Evolutionary conservation across 202 grass and related monocot genomes (phyloP).

Genomic region (Miscanthus sacchariflorus): DNA sequence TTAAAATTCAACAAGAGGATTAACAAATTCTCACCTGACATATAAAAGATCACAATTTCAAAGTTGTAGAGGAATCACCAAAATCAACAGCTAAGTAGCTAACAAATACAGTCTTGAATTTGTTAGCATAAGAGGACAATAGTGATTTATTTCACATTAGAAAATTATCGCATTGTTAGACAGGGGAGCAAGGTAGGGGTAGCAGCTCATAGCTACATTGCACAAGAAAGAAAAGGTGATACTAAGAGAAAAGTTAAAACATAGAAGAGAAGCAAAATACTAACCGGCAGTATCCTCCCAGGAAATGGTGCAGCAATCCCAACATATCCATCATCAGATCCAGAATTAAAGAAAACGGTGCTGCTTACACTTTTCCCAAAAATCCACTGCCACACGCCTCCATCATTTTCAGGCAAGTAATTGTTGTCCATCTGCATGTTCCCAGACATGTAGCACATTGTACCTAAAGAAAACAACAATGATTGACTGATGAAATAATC

Average conservation of each 20-base stretch:
- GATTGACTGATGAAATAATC: not conserved
- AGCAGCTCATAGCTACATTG: conserved; percentile 18
- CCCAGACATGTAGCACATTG: conserved; percentile 91
- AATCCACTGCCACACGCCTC: conserved; percentile 96
- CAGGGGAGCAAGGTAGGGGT: not conserved
- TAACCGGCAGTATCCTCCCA: conserved; percentile 86
- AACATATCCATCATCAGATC: conserved; percentile 85
- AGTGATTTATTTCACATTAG: conserved; percentile 19
- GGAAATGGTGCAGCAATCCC: conserved; percentile 87
- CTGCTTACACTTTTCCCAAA: conserved; percentile 89
- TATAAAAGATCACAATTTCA: conserved; percentile 1
- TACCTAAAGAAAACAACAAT: conserved; percentile 58
- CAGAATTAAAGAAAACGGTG: conserved; percentile 79
- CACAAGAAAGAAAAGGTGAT: not conserved
- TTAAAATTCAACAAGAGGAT: not conserved
- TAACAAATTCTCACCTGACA: not conserved
- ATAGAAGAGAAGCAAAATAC: conserved; percentile 32
- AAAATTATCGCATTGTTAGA: conserved; percentile 24
- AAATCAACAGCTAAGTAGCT: conserved; percentile 1
- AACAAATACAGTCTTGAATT: not conserved
- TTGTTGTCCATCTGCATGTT: conserved; percentile 89
- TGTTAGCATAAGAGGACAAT: not conserved
- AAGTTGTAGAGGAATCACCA: not conserved
- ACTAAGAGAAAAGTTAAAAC: conserved; percentile 4
- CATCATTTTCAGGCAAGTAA: conserved; percentile 88